phyloP scores from a whole-genome alignment of 2,329 filamentous ascomycete species.

The Ophiobolus disseminans region DNA sequence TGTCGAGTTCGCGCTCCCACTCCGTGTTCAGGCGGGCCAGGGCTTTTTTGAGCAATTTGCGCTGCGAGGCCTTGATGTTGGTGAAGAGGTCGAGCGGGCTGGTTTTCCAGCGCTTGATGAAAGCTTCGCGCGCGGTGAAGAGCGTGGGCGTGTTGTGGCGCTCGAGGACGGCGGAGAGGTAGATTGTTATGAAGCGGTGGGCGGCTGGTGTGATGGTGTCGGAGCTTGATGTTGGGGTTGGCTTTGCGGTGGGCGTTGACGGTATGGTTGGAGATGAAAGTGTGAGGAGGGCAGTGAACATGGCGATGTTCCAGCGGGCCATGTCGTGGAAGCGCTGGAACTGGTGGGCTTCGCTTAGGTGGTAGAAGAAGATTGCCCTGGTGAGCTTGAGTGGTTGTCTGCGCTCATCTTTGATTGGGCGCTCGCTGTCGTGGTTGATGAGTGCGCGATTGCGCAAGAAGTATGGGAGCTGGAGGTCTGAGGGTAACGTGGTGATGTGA shows the following conservation, averaged over 20 bases:
- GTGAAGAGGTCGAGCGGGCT: constrained; percentile 19
- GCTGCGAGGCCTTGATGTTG: constrained; percentile 10
- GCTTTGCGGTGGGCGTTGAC: neutral
- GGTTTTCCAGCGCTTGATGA: constrained; percentile 23
- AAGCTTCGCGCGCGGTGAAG: constrained; percentile 21
- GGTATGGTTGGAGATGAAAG: too few relatives aligned
- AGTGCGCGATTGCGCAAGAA: constrained; percentile 22
- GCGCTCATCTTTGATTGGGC: constrained; percentile 17
- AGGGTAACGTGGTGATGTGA: constrained; percentile 21
- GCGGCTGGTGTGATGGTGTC: constrained; percentile 4
- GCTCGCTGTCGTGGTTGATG: constrained; percentile 9
- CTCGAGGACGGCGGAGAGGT: constrained; percentile 30
- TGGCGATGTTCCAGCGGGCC: constrained; percentile 28
- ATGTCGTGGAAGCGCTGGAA: constrained; percentile 33
- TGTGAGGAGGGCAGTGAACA: constrained; percentile 29
- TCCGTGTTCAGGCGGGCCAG: constrained; percentile 15
- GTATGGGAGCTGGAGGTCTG: constrained; percentile 28
- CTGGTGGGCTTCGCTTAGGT: constrained; percentile 23
- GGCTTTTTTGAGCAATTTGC: constrained; percentile 21
- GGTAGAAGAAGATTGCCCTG: constrained; percentile 33
- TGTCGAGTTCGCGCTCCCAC: constrained; percentile 18
- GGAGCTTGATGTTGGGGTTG: neutral
- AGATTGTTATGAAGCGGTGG: constrained; percentile 19
- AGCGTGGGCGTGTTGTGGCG: constrained; percentile 21
- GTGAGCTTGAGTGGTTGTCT: constrained; percentile 19